Percentiles rank a stretch among this genome's conserved stretches.
Conservation (phyloP, 768 basidiomycete species). For the Leccinum olivaceopallidum region DNA sequence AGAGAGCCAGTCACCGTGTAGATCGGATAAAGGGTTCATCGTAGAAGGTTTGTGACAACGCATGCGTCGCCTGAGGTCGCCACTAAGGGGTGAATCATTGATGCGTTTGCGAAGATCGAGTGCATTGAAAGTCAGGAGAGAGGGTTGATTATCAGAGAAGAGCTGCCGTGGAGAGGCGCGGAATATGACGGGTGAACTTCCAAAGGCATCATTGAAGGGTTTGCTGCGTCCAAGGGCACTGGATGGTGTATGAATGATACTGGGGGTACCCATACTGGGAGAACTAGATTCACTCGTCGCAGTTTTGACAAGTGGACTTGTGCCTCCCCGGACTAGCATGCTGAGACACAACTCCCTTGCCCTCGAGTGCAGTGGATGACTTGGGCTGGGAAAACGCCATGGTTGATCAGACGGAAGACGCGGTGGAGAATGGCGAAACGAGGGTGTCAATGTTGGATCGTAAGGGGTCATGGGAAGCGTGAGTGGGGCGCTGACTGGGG, state of each 20-base stretch:
- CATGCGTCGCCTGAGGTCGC: slow-evolving; percentile 30
- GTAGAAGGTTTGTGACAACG: slow-evolving; percentile 30
- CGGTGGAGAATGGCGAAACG: slow-evolving; percentile 76
- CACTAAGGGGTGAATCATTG: slow-evolving; percentile 50
- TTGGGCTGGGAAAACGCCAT: slow-evolving; percentile 80
- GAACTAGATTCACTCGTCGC: slow-evolving; percentile 30
- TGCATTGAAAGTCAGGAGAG: slow-evolving; percentile 32
- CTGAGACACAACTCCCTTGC: slow-evolving; percentile 65
- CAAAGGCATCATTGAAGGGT: slow-evolving; percentile 30
- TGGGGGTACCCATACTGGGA: slow-evolving; percentile 31
- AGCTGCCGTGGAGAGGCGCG: slow-evolving; percentile 43
- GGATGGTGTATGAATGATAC: slow-evolving; percentile 31
- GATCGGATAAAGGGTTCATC: slow-evolving; percentile 29
- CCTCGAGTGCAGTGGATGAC: slow-evolving; percentile 69
- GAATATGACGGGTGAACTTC: slow-evolving; percentile 41
- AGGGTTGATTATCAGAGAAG: slow-evolving; percentile 37
- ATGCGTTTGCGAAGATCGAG: slow-evolving; percentile 36
- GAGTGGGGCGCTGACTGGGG: slow-evolving; percentile 28
- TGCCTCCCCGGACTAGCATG: slow-evolving; percentile 55
- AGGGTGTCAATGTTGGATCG: slow-evolving; percentile 70
- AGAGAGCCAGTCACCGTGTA: slow-evolving; percentile 32
- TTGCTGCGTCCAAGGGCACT: slow-evolving; percentile 28
- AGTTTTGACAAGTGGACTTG: slow-evolving; percentile 47
- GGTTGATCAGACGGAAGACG: slow-evolving; percentile 78
- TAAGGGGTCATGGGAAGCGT: slow-evolving; percentile 69